phyloP scores from a whole-genome alignment of 1,284 basidiomycete genomes.

The Moesziomyces globuligerus region DNA sequence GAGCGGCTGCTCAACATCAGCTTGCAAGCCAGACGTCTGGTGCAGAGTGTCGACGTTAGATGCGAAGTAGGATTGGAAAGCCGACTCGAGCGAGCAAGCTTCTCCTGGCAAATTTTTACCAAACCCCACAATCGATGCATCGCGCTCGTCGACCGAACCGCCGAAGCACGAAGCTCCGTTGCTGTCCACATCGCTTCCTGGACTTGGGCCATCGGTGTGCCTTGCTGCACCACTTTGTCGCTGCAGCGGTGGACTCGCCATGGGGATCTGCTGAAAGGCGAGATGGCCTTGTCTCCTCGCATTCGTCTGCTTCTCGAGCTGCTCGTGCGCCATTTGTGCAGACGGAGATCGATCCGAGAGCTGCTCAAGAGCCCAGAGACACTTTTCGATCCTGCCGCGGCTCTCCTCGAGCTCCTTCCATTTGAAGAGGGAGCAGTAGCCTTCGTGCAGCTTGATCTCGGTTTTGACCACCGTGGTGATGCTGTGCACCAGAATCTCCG shows the following conservation, averaged over 20 bases:
- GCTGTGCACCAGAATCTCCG: constrained; percentile 25
- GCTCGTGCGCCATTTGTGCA: constrained; percentile 13
- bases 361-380: constrained; percentile 19
- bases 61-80: constrained; percentile 7
- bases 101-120: not conserved
- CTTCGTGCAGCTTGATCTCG: constrained; percentile 25
- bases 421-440: constrained; percentile 14
- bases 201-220: not conserved
- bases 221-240: not conserved
- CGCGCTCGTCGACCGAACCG: not conserved
- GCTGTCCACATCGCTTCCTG: constrained; percentile 8
- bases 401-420: constrained; percentile 24
- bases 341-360: constrained; percentile 18
- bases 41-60: not conserved
- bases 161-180: constrained; percentile 4
- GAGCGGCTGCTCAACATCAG: not conserved
- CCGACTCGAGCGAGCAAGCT: constrained; percentile 1
- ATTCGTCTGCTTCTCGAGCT: constrained; percentile 6
- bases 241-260: constrained; percentile 8
- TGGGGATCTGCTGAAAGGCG: constrained; percentile 12
- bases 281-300: not conserved
- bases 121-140: not conserved
- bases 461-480: constrained; percentile 21
- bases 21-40: not conserved
- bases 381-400: constrained; percentile 6